Evolutionary conservation across 2,329 filamentous ascomycete genomes (phyloP).

Genomic region (Penicillium vulpinum): DNA sequence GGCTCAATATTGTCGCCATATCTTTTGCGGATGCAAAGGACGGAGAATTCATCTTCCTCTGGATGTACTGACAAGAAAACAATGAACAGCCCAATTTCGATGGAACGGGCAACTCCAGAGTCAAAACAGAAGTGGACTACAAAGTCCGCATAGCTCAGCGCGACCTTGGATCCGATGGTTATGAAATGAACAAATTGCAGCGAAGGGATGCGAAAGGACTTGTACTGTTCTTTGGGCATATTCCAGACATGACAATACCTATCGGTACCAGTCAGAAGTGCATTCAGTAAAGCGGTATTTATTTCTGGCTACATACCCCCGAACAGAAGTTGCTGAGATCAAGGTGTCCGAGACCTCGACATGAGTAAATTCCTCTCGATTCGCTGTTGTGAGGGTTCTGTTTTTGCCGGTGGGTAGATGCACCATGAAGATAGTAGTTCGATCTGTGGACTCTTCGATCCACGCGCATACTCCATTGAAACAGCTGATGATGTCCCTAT

Average conservation of each 20-base stretch:
- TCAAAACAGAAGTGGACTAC: constrained; percentile 28
- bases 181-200: constrained; percentile 17
- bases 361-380: constrained; percentile 7
- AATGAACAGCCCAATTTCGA: constrained; percentile 8
- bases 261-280: background rate
- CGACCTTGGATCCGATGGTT: constrained; percentile 23
- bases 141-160: constrained; percentile 18
- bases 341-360: constrained; percentile 5
- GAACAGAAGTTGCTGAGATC: constrained; percentile 10
- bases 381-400: constrained; percentile 10
- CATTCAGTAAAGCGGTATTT: background rate
- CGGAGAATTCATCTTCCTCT: constrained; percentile 17
- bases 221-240: constrained; percentile 19
- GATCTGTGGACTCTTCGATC: background rate
- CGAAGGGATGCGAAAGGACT: constrained; percentile 32
- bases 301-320: background rate
- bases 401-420: constrained; percentile 7
- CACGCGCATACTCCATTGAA: constrained; percentile 12
- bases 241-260: constrained; percentile 38
- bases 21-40: constrained; percentile 14
- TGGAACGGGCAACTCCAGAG: constrained; percentile 15
- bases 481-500: background rate
- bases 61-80: constrained; percentile 19
- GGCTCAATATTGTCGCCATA: background rate
- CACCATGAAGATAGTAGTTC: background rate